Conservation (phyloP, 2,329 filamentous ascomycete species). For the Pseudogymnoascus sp. region DNA sequence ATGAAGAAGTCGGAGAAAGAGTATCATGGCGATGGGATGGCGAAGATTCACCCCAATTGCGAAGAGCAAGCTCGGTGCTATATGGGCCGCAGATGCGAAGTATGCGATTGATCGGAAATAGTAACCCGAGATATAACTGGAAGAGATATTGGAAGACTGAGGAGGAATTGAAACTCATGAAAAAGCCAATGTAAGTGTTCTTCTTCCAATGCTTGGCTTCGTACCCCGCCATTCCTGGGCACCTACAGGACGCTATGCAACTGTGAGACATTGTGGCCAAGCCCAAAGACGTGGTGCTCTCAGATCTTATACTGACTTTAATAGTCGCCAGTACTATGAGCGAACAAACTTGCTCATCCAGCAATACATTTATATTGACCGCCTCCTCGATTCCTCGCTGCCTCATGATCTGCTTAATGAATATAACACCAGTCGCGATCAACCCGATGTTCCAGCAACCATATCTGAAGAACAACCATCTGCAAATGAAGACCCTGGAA, state of each 20-base stretch:
- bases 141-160: slow-evolving; percentile 79
- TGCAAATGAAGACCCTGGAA: slow-evolving; percentile 20
- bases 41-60: slow-evolving; percentile 39
- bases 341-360: slow-evolving; percentile 82
- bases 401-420: slow-evolving; percentile 88
- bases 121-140: slow-evolving; percentile 80
- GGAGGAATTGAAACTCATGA: slow-evolving; percentile 64
- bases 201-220: not conserved
- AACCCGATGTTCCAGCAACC: slow-evolving; percentile 59
- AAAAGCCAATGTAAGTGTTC: slow-evolving; percentile 56
- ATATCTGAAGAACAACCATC: slow-evolving; percentile 60
- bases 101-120: slow-evolving; percentile 81
- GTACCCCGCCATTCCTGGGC: not conserved
- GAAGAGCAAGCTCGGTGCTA: slow-evolving; percentile 51
- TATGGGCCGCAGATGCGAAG: slow-evolving; percentile 69
- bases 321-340: slow-evolving; percentile 75
- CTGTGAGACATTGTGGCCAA: not conserved
- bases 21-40: slow-evolving; percentile 15
- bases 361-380: slow-evolving; percentile 90
- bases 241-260: not conserved
- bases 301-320: not conserved
- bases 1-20: not conserved
- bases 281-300: not conserved
- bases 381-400: slow-evolving; percentile 82
- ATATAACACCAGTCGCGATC: slow-evolving; percentile 52